A percentile compares a stretch with the other conserved stretches of the same genome.
Evolutionary conservation across 176 grass and related monocot genomes (phyloP).

Genomic region (Carex cristatella): DNA sequence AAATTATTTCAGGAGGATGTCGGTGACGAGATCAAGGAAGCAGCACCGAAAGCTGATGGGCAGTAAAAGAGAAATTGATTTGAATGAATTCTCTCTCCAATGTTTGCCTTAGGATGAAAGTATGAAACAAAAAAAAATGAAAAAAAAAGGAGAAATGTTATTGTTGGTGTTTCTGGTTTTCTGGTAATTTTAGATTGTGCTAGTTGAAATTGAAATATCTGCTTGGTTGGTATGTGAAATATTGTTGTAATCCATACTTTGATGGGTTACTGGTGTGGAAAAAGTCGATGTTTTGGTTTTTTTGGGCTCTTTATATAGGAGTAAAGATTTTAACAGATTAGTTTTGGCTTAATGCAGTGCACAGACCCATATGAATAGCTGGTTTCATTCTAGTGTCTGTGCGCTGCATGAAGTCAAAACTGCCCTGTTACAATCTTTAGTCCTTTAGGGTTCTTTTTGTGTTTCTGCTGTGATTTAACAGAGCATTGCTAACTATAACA

Average conservation of each 20-base stretch:
- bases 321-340: too few relatives aligned
- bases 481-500: neutral
- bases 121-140: neutral
- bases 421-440: too few relatives aligned
- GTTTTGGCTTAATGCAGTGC: too few relatives aligned
- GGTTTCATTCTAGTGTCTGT: too few relatives aligned
- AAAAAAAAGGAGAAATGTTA: neutral
- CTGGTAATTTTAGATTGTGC: neutral
- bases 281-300: neutral
- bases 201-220: constrained; percentile 6
- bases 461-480: neutral
- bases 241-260: constrained; percentile 17
- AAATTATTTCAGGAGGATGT: constrained; percentile 15
- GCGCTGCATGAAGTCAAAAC: too few relatives aligned
- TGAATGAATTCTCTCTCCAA: neutral
- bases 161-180: neutral
- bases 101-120: neutral
- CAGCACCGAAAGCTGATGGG: constrained; percentile 12
- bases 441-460: neutral
- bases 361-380: too few relatives aligned
- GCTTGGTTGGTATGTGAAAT: constrained; percentile 3
- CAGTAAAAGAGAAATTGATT: constrained; percentile 9
- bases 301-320: neutral
- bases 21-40: constrained; percentile 26
- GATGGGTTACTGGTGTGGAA: neutral